Conservation (phyloP, 2,329 filamentous ascomycete genomes). For the Talaromyces atroroseus region DNA sequence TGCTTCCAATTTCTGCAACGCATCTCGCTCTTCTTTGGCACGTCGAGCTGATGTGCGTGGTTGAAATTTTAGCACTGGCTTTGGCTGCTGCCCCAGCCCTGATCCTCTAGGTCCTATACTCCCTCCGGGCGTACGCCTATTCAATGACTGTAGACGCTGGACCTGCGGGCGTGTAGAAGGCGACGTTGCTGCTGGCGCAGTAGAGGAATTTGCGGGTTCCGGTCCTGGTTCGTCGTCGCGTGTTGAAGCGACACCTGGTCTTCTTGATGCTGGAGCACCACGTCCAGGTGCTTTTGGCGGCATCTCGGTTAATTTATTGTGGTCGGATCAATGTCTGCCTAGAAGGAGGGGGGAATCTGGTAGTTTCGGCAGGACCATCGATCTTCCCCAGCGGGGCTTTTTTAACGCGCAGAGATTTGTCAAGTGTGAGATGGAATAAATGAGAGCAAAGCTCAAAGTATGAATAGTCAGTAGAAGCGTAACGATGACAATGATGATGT, state of each 20-base stretch:
- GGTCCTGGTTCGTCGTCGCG: background rate
- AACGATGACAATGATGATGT: background rate
- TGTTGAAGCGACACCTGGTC: background rate
- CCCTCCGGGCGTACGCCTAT: slow-evolving; percentile 32
- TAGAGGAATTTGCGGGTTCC: slow-evolving; percentile 13
- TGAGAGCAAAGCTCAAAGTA: background rate
- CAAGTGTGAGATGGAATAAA: too few relatives aligned
- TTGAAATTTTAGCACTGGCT: slow-evolving; percentile 39
- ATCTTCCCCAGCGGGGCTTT: background rate
- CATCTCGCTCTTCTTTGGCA: slow-evolving; percentile 43
- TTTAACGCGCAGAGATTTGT: background rate
- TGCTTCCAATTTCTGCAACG: slow-evolving; percentile 37
- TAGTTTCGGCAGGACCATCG: too few relatives aligned
- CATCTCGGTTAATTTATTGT: slow-evolving; percentile 19
- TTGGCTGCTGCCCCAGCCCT: slow-evolving; percentile 24
- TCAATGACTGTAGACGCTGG: slow-evolving; percentile 40
- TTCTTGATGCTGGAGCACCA: slow-evolving; percentile 2
- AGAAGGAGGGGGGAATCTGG: background rate
- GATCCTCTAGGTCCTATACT: slow-evolving; percentile 28
- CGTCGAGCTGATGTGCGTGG: slow-evolving; percentile 38
- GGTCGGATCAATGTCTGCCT: too few relatives aligned
- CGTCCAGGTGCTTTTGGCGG: slow-evolving; percentile 31
- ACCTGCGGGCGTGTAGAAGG: slow-evolving; percentile 28
- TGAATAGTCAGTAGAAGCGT: background rate
- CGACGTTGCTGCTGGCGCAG: slow-evolving; percentile 14